These are phyloP conservation scores for Mortierella antarctica DNA, from an alignment of 192 early-diverging fungal species.

Conservation along the genomic window DNA sequence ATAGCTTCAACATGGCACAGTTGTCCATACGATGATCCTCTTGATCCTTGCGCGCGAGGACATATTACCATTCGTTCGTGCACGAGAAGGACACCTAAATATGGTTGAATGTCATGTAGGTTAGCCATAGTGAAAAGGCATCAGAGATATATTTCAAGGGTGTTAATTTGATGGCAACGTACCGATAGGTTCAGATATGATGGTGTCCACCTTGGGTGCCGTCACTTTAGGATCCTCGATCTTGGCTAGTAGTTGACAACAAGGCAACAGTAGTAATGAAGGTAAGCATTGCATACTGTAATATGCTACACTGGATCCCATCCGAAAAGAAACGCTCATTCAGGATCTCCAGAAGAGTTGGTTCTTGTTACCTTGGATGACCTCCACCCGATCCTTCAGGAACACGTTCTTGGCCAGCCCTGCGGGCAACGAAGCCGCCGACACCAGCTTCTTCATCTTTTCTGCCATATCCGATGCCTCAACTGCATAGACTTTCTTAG, in stretches of 20 bases:
- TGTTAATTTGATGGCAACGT: background rate
- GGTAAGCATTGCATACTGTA: background rate
- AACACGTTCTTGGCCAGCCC: slow-evolving; percentile 73
- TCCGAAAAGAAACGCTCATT: background rate
- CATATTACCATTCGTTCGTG: slow-evolving; percentile 94
- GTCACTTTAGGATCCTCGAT: slow-evolving; percentile 82
- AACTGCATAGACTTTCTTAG: slow-evolving; percentile 93
- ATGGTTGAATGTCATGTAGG: background rate
- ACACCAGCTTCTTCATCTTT: slow-evolving; percentile 87
- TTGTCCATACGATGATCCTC: background rate
- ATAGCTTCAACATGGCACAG: no score
- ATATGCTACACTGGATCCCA: background rate
- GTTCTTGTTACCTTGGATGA: slow-evolving; percentile 73
- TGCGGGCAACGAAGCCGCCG: slow-evolving; percentile 66
- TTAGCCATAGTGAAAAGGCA: background rate
- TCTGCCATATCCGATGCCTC: slow-evolving; percentile 96
- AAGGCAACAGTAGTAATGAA: background rate
- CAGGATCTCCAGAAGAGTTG: background rate
- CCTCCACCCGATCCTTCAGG: slow-evolving; percentile 81
- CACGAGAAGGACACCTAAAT: slow-evolving; percentile 85
- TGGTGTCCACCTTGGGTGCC: slow-evolving; percentile 89
- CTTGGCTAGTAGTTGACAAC: slow-evolving; percentile 66
- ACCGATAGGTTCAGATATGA: slow-evolving; percentile 96
- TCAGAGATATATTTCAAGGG: background rate
- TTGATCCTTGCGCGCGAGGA: background rate